Evolutionary conservation across 78 protist species (phyloP).

Genomic region (Dictyostelium brefeldianum): DNA sequence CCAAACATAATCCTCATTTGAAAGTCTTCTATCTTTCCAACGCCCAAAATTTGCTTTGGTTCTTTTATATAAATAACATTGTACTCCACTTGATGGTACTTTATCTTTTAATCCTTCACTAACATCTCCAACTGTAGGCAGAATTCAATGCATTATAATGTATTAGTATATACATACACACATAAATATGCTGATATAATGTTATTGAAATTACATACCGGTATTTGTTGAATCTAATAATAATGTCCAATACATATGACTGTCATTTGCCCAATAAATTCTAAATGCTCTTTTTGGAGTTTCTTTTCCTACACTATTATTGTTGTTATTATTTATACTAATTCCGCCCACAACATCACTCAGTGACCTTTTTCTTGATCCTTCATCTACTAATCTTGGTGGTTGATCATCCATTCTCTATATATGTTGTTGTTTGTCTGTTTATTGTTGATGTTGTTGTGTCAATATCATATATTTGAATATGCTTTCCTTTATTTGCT

Average conservation of each 20-base stretch:
- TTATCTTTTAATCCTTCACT: conserved; percentile 51
- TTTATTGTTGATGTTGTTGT: neutral
- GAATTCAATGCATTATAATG: too few relatives aligned
- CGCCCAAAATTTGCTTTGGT: conserved; percentile 77
- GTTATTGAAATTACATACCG: too few relatives aligned
- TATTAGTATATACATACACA: too few relatives aligned
- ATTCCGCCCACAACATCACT: neutral
- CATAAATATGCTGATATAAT: too few relatives aligned
- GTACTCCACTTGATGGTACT: conserved; percentile 46
- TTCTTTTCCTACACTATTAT: neutral
- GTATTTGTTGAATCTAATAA: conserved; percentile 69
- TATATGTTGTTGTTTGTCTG: neutral
- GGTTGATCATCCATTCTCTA: neutral
- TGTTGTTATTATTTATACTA: neutral
- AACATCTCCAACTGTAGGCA: conserved; percentile 60
- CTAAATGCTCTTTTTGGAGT: conserved; percentile 66
- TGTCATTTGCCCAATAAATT: conserved; percentile 78
- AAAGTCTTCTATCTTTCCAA: conserved; percentile 76
- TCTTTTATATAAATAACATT: conserved; percentile 63
- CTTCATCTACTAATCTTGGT: neutral
- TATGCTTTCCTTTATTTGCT: too few relatives aligned
- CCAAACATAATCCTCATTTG: conserved; percentile 77
- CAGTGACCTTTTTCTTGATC: conserved; percentile 11
- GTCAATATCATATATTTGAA: too few relatives aligned
- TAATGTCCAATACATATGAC: conserved; percentile 80